phyloP scores from a whole-genome alignment of 306 rosid species.

The Castanopsis chinensis region DNA sequence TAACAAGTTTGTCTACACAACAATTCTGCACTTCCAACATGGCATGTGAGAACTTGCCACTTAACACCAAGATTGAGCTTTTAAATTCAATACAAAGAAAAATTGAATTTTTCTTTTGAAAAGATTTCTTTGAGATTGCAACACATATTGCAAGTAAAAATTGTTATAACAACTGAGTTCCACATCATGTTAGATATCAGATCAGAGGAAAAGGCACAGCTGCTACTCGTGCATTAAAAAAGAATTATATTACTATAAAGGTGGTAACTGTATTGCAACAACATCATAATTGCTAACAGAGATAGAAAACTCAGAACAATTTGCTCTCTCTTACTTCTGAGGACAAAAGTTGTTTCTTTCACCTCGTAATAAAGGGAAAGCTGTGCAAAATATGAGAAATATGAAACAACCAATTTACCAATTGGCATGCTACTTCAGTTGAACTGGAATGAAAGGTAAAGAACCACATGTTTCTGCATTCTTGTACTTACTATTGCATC shows the following conservation, averaged over 20 bases:
- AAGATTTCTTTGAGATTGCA: background rate
- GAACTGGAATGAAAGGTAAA: conserved; percentile 10
- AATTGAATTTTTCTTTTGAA: background rate
- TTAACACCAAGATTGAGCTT: background rate
- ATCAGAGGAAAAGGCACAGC: background rate
- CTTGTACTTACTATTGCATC: conserved; percentile 81
- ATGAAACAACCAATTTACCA: background rate
- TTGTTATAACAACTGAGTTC: background rate
- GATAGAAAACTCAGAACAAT: background rate
- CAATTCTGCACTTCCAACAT: background rate
- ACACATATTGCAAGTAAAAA: background rate
- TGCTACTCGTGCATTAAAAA: background rate
- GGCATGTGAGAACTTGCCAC: background rate
- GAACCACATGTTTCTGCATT: conserved; percentile 20
- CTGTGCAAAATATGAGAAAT: background rate
- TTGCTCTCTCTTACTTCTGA: background rate
- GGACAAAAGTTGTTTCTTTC: background rate
- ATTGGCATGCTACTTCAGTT: background rate
- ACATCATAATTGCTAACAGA: background rate
- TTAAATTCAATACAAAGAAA: background rate
- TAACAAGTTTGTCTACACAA: background rate
- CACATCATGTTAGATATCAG: background rate
- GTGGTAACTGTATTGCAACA: background rate
- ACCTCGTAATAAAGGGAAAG: background rate
- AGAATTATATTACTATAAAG: background rate